These are phyloP conservation scores for Punctularia strigosozonata DNA, from an alignment of 768 basidiomycete species.

Conservation along the genomic window DNA sequence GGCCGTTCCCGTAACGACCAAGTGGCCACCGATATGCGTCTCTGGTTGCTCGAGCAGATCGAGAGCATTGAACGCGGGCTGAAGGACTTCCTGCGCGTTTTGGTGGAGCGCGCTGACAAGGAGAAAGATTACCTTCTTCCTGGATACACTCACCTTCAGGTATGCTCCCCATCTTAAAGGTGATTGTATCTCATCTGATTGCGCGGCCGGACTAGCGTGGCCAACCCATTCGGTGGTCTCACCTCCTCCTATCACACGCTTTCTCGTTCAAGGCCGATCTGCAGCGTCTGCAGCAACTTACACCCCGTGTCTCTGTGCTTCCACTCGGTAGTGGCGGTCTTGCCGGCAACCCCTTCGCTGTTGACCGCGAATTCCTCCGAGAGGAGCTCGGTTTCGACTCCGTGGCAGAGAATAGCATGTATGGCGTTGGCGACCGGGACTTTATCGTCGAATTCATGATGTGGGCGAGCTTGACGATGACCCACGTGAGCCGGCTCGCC, in stretches of 20 bases:
- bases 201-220: conserved; percentile 52
- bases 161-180: conserved; percentile 20
- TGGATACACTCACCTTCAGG: conserved; percentile 97
- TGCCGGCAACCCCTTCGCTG: conserved; percentile 91
- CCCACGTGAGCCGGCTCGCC: conserved; percentile 87
- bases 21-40: conserved; percentile 94
- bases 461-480: conserved; percentile 90
- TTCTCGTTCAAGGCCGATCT: conserved; percentile 89
- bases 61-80: conserved; percentile 53
- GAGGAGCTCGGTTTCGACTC: conserved; percentile 81
- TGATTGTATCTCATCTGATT: not conserved
- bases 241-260: conserved; percentile 89
- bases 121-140: conserved; percentile 88
- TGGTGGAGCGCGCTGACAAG: conserved; percentile 87
- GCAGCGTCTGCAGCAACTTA: conserved; percentile 69
- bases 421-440: conserved; percentile 94
- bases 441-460: conserved; percentile 96
- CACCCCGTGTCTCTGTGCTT: conserved; percentile 85
- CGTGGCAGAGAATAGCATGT: conserved; percentile 91
- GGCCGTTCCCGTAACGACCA: conserved; percentile 97
- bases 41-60: conserved; percentile 86
- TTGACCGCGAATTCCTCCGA: conserved; percentile 89
- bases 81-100: conserved; percentile 71
- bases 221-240: conserved; percentile 98
- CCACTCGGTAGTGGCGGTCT: conserved; percentile 92